Percentiles rank a stretch among this genome's conserved stretches.
Evolutionary conservation across 2,329 filamentous ascomycete species (phyloP).

Genomic region (Aspergillus alliaceus): DNA sequence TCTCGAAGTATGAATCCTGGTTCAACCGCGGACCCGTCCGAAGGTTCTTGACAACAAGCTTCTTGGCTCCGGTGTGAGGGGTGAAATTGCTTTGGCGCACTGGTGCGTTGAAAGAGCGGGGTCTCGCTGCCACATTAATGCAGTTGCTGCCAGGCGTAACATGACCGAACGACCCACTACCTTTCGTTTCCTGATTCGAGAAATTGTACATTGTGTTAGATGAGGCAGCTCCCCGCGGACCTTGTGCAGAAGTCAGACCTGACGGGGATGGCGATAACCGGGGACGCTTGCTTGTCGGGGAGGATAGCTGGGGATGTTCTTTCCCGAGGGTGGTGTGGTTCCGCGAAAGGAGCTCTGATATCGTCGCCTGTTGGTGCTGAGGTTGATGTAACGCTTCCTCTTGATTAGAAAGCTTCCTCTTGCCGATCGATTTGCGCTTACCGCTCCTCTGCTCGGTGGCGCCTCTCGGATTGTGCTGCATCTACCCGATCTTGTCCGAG

Average conservation of each 20-base stretch:
- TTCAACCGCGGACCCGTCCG: slow-evolving; percentile 64
- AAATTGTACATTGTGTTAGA: slow-evolving; percentile 57
- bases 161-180: slow-evolving; percentile 47
- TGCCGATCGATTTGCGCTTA: slow-evolving; percentile 44
- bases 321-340: slow-evolving; percentile 25
- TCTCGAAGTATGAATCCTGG: slow-evolving; percentile 74
- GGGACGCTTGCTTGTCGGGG: slow-evolving; percentile 44
- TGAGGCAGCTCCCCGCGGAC: slow-evolving; percentile 19
- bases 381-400: slow-evolving; percentile 31
- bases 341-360: slow-evolving; percentile 47
- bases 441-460: slow-evolving; percentile 43
- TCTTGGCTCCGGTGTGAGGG: slow-evolving; percentile 75
- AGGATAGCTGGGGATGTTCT: slow-evolving; percentile 19
- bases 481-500: slow-evolving; percentile 41
- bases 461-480: slow-evolving; percentile 41
- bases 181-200: slow-evolving; percentile 38
- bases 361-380: slow-evolving; percentile 41
- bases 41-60: slow-evolving; percentile 91
- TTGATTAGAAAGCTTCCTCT: slow-evolving; percentile 42
- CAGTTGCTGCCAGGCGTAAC: slow-evolving; percentile 34
- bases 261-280: slow-evolving; percentile 32
- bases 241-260: slow-evolving; percentile 10
- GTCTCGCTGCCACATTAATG: slow-evolving; percentile 24
- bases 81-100: slow-evolving; percentile 58
- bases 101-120: slow-evolving; percentile 31